These are phyloP conservation scores for Pelargonium citronellum DNA, from an alignment of 441 rosid genomes.

Conservation along the genomic window DNA sequence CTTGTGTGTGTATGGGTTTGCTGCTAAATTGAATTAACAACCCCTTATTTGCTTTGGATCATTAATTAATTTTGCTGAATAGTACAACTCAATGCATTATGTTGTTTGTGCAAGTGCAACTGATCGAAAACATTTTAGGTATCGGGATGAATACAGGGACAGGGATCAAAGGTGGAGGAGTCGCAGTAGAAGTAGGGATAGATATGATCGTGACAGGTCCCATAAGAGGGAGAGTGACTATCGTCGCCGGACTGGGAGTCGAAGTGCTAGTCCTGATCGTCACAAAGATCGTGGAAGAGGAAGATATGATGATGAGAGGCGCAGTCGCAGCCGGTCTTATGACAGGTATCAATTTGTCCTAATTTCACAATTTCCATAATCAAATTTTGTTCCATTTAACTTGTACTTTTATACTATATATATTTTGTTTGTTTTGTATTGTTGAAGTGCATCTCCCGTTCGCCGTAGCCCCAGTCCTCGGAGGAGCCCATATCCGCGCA, in stretches of 20 bases:
- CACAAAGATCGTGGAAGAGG: conserved; percentile 43
- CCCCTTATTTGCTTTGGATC: background rate
- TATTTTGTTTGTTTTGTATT: background rate
- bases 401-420: background rate
- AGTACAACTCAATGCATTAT: background rate
- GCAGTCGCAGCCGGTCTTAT: conserved; percentile 45
- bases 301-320: conserved; percentile 50
- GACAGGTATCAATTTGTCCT: conserved; percentile 38
- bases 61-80: no score
- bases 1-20: background rate
- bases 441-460: conserved; percentile 47
- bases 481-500: conserved; percentile 35
- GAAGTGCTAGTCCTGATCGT: conserved; percentile 52
- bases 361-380: background rate
- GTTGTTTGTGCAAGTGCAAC: background rate
- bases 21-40: background rate
- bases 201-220: conserved; percentile 49
- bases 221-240: conserved; percentile 46
- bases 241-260: conserved; percentile 52
- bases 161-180: conserved; percentile 51
- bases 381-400: background rate
- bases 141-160: conserved; percentile 53
- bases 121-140: conserved; percentile 29
- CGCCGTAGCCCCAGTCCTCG: conserved; percentile 38
- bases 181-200: conserved; percentile 54